Evolutionary conservation across 371 early-diverging fungal species (phyloP), one percentile per base, ranked within the genome.

Genomic region (Batrachochytrium dendrobatidis): DNA sequence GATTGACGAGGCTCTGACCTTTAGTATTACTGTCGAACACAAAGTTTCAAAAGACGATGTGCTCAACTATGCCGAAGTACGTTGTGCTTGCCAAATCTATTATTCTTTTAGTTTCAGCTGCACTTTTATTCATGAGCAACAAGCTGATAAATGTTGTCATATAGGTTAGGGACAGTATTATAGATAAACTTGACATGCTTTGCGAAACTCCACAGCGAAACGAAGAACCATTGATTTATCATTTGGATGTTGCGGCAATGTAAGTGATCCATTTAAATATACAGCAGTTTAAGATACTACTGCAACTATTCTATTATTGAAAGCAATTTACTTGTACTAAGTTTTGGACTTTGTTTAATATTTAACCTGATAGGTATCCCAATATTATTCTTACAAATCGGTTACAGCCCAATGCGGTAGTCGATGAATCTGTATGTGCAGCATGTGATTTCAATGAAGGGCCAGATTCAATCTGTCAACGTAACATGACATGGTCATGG

Each of bases 181-280:
- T 82, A 0, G 63, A 68, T 3, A 68, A 81, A 25, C 73, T 94
- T 3, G 75, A 70, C 39, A 81, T 74, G 3, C 70, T 96, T 3
- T 76, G 88, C 18, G 89, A 91, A 56, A 71, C 68, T 3, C 92
- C 94, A 2, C 78, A 77, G 32, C 82, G 87, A 17, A 67, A 74
- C n/a, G 90, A 90, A 56, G 71, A 75, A 15, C 99, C 99, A 0
- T 74, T 89, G 6, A 93, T 99, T 56, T 99, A 99, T 75, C 99
- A 99, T 68, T 82, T 99, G 76, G 99, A 99, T 75, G 99, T 99
- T 2, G 99, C 94, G 0, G 99, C 99, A 28, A 99, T 99, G 99
- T 51, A 29, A 4, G 51, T 2, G n/a, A n/a, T n/a, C n/a, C n/a
- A n/a, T n/a, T n/a, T n/a, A n/a, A n/a, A n/a, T n/a, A n/a, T n/a